Conservation (phyloP, 305 asterid species). For the Ilex paraguariensis region DNA sequence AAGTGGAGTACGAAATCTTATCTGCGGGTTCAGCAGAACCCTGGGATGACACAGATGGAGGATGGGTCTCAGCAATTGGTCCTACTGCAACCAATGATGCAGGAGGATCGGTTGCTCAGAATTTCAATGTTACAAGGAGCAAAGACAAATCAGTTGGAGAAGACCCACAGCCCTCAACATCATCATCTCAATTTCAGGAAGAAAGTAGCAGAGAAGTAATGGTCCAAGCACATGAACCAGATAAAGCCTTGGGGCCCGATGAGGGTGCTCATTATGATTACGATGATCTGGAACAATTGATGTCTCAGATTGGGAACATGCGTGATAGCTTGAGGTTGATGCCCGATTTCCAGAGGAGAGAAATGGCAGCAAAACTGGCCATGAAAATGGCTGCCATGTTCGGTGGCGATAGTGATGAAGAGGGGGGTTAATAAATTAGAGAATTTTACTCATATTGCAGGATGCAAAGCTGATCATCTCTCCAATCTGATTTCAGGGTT, state of each 20-base stretch:
- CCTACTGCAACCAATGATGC: constrained; percentile 22
- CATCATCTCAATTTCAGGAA: constrained; percentile 31
- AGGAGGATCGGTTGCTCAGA: constrained; percentile 10
- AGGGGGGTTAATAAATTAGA: constrained; percentile 40
- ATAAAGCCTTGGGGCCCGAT: constrained; percentile 31
- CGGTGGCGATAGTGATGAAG: constrained; percentile 77
- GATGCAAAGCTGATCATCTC: too few species aligned
- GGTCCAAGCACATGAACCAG: constrained; percentile 22
- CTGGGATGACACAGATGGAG: constrained; percentile 59
- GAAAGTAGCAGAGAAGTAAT: constrained; percentile 31
- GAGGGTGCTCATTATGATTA: constrained; percentile 49
- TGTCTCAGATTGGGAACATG: constrained; percentile 83
- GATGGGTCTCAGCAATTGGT: constrained; percentile 41
- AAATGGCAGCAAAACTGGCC: constrained; percentile 92
- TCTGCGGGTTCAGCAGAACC: constrained; percentile 78
- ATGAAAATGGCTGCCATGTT: constrained; percentile 96
- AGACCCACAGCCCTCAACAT: constrained; percentile 44
- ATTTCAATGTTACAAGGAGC: constrained; percentile 6
- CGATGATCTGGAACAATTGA: constrained; percentile 82
- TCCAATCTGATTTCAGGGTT: too few species aligned
- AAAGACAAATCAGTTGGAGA: constrained; percentile 13
- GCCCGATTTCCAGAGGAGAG: constrained; percentile 98
- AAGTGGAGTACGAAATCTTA: constrained; percentile 71
- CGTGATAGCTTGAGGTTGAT: constrained; percentile 76
- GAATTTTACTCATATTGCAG: too few species aligned